A percentile compares a stretch with the other conserved stretches of the same genome.
Conservation (phyloP, 2,329 filamentous ascomycete genomes). For the Hymenoscyphus fraxineus region DNA sequence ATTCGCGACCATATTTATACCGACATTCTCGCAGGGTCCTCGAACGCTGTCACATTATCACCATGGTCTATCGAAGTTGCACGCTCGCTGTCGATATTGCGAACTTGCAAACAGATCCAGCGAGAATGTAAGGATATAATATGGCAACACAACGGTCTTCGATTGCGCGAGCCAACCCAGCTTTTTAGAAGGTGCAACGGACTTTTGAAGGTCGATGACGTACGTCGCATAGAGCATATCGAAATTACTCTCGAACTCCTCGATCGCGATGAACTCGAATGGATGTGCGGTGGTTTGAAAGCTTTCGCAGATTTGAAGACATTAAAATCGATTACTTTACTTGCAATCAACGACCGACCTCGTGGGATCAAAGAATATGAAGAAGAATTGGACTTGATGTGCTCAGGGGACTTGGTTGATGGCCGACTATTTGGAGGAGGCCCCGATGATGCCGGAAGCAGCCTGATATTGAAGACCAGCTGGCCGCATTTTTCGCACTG, state of each 20-base stretch:
- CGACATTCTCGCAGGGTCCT: constrained; percentile 25
- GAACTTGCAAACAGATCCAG: constrained; percentile 32
- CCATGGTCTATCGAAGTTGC: constrained; percentile 30
- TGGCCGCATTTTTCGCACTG: constrained; percentile 33
- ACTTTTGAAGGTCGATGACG: constrained; percentile 15
- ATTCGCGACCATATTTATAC: constrained; percentile 33
- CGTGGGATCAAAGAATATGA: constrained; percentile 27
- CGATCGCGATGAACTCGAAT: constrained; percentile 32
- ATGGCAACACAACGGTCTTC: constrained; percentile 28
- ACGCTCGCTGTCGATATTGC: constrained; percentile 27
- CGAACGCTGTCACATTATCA: constrained; percentile 24
- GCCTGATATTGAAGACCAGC: constrained; percentile 27
- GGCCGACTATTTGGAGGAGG: constrained; percentile 25
- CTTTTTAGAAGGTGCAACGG: constrained; percentile 21
- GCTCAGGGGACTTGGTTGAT: constrained; percentile 26
- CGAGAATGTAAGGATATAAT: constrained; percentile 32
- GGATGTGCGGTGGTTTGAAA: constrained; percentile 22
- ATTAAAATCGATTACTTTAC: constrained; percentile 26
- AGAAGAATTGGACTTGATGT: constrained; percentile 26
- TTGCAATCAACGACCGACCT: constrained; percentile 28
- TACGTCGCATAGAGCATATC: constrained; percentile 22
- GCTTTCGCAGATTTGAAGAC: constrained; percentile 20
- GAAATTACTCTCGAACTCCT: constrained; percentile 29
- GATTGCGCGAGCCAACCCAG: constrained; percentile 19
- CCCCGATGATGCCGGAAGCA: constrained; percentile 11